Conservation (phyloP, 345 rosid genomes). For the Hypericum androsaemum region DNA sequence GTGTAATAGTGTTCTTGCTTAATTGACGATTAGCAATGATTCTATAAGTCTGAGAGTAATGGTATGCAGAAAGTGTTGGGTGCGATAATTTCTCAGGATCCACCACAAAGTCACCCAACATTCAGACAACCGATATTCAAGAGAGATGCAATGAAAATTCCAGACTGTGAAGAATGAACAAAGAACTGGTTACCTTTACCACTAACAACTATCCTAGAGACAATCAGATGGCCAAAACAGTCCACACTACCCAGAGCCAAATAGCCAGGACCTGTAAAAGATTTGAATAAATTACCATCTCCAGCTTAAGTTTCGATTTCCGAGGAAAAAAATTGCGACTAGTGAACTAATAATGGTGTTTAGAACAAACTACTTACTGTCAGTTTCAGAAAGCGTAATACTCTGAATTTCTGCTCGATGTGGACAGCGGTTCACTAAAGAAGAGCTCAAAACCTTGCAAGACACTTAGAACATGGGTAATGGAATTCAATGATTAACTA, state of each 20-base stretch:
- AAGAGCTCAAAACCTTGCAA: conserved; percentile 35
- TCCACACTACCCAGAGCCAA: conserved; percentile 61
- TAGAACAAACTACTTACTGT: conserved; percentile 28
- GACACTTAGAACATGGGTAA: not conserved
- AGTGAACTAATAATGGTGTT: not conserved
- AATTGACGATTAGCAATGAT: no score
- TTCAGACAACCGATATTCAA: not conserved
- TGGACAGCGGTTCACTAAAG: conserved; percentile 41
- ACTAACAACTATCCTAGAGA: conserved; percentile 40
- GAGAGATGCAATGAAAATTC: not conserved
- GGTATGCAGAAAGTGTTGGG: no score
- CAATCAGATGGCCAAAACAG: conserved; percentile 52
- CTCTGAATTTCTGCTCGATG: conserved; percentile 65
- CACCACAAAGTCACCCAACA: no score
- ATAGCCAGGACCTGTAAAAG: conserved; percentile 33
- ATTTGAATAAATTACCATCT: conserved; percentile 1
- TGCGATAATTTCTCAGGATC: no score
- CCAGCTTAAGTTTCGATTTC: not conserved
- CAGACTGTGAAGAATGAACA: not conserved
- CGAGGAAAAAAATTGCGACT: not conserved
- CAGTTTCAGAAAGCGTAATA: conserved; percentile 35
- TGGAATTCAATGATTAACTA: not conserved
- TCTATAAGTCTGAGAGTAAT: no score
- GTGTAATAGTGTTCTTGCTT: no score
- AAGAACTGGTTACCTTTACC: conserved; percentile 32